Percentiles rank a stretch among this genome's conserved stretches.
Conservation (phyloP, 2,329 filamentous ascomycete species). For the Diaporthe eres region DNA sequence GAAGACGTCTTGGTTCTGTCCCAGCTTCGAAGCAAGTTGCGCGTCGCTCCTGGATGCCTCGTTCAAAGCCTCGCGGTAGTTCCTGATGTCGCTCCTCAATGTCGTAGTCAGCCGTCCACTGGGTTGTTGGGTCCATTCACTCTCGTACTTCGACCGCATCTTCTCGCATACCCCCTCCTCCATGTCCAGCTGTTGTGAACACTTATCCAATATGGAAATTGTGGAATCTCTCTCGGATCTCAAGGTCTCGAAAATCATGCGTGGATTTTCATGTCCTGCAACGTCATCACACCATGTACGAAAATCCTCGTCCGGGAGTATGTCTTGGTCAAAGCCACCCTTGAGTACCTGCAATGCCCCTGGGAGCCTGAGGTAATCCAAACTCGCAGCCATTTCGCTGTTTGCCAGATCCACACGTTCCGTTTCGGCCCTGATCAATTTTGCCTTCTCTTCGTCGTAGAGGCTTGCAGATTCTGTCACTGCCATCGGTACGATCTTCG, state of each 20-base stretch:
- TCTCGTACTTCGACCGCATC: slow-evolving; percentile 97
- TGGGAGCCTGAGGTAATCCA: slow-evolving; percentile 93
- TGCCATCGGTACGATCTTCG: slow-evolving; percentile 95
- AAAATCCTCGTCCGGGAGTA: slow-evolving; percentile 91
- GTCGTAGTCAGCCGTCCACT: slow-evolving; percentile 92
- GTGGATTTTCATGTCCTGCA: slow-evolving; percentile 85
- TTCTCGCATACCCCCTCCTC: slow-evolving; percentile 99
- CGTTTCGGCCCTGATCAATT: slow-evolving; percentile 91
- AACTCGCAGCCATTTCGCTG: slow-evolving; percentile 93
- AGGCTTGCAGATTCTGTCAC: slow-evolving; percentile 97
- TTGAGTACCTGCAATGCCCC: slow-evolving; percentile 92
- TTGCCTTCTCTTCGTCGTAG: slow-evolving; percentile 99
- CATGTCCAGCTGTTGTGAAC: slow-evolving; percentile 91
- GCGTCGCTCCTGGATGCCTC: slow-evolving; percentile 90
- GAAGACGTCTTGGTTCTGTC: slow-evolving; percentile 89
- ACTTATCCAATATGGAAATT: slow-evolving; percentile 79
- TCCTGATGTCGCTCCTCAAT: slow-evolving; percentile 86
- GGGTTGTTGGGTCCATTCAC: slow-evolving; percentile 97
- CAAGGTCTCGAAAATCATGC: slow-evolving; percentile 83
- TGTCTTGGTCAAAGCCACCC: slow-evolving; percentile 91
- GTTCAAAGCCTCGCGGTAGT: slow-evolving; percentile 89
- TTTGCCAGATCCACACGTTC: slow-evolving; percentile 95
- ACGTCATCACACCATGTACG: slow-evolving; percentile 94
- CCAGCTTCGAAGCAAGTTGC: slow-evolving; percentile 85
- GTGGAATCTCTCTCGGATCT: slow-evolving; percentile 84